Base-by-base conservation (phyloP, 1,284 basidiomycete species). In the Trametes versicolor region DNA sequence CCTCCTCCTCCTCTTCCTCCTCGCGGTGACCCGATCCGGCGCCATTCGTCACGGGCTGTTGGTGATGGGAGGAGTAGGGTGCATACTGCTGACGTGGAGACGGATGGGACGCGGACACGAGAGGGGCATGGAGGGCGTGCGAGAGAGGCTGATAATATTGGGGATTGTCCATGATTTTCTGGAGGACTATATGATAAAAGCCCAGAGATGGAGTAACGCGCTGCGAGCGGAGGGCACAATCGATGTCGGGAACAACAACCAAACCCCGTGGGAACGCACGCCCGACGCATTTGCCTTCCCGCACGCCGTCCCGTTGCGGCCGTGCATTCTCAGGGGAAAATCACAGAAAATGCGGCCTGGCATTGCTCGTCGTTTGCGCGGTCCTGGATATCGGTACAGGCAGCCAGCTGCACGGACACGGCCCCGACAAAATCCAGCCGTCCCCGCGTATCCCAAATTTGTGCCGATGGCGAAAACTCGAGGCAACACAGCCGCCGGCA, bases 111-210 rank as follows among this genome's bases (percentile, higher is more conserved):
- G 70, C 29, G 53, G 74, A 72, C 32, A 75, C 71, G 48, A 76
- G 68, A 60, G 85, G 87, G 2, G 87, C 89, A 75, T 91, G 81
- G 55, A 93, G 82, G 55, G 91, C 91, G 80, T 91, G 88, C 65
- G 91, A 93, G 72, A 93, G 83, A 49, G 91, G 88, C 69, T 91
- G 90, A 79, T 92, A 92, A 73, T 90, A 87, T 75, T 92, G 90
- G 62, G 88, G 87, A 74, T 90, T 89, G 78, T 90, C 89, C 89
- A 91, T 91, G 67, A 71, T 73, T 74, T 72, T 71, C 66, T 66
- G 65, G 59, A 63, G 65, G 63, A 67, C 65, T 69, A 67, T 65
- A 53, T 70, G 68, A 66, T 67, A 69, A 68, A 67, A 68, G 66
- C 62, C 67, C 67, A 71, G 71, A 66, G 74, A 69, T 71, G 68